These are phyloP conservation scores for Aegilops longissima DNA, from an alignment of 176 grass and related monocot genomes.

Conservation along the genomic window DNA sequence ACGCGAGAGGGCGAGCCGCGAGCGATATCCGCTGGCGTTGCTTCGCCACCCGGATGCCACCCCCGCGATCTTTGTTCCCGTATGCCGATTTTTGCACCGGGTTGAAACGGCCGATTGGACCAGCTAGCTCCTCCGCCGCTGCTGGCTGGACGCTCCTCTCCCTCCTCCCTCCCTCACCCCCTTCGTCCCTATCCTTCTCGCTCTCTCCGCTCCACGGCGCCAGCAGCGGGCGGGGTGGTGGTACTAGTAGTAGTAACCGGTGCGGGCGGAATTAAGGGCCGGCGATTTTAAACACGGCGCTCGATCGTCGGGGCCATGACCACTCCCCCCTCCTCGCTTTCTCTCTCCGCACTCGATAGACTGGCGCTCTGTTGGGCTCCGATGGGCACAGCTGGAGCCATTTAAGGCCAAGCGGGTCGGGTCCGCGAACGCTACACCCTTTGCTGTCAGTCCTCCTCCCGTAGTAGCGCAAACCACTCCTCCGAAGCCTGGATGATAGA, in stretches of 20 bases:
- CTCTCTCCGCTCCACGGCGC: background rate
- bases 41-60: background rate
- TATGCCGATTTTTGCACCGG: background rate
- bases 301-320: constrained; percentile 36
- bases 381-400: constrained; percentile 79
- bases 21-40: background rate
- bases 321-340: background rate
- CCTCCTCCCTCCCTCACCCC: background rate
- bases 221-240: background rate
- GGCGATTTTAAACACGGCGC: constrained; percentile 59
- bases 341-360: too few relatives aligned
- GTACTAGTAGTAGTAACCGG: constrained; percentile 47
- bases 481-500: background rate
- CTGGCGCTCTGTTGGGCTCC: constrained; percentile 41
- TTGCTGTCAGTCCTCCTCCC: too few relatives aligned
- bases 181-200: constrained; percentile 5
- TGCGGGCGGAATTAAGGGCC: constrained; percentile 62
- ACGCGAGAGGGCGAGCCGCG: background rate
- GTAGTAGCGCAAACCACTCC: background rate
- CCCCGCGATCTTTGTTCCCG: constrained; percentile 7
- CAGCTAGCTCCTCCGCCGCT: background rate
- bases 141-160: too few relatives aligned
- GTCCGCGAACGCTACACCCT: constrained; percentile 18
- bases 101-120: background rate
- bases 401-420: constrained; percentile 72